Evolutionary conservation across 176 grass and related monocot species (phyloP), one percentile per base, ranked within the genome.

Genomic region (Ensete glaucum): DNA sequence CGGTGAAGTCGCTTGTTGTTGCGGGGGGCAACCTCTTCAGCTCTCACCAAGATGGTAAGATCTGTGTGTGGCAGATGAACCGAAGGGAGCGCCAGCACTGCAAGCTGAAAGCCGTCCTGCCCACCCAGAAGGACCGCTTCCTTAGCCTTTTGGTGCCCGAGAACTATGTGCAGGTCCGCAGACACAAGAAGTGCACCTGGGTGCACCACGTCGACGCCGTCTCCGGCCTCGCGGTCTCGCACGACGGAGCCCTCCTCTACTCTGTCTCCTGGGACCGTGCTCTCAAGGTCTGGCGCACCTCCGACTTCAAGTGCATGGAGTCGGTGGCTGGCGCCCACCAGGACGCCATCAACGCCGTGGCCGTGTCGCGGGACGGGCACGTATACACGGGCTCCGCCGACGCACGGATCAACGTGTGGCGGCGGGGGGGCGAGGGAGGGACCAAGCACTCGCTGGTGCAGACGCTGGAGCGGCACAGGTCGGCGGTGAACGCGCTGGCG

Each of bases 241-340:
- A 65, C 8, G 88, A 85, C 54, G 77, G 83, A 21, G 52, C 62
- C 15, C 50, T 82, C 62, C 87, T 96, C 82, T 96, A 91, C 92
- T 96, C 92, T 62, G 88, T 82, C 66, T 96, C 88, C 9, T 96
- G 92, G 92, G 92, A 96, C 85, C 79, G 83, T 27, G 86, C 76
- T 68, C 84, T 96, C 79, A 96, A 96, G 85, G 79, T 69, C 53
- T 91, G 91, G 88, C 78, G 72, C 10, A 76, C 87, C 14, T 55
- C 73, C 19, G 43, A 73, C 70, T 81, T 84, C 56, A 81, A 81
- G 69, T 96, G 91, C 81, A 56, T 73, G 51, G 83, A 88, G 58
- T 96, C 91, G 17, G 71, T 96, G 49, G 55, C 78, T 0, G 9
- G 56, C 9, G 91, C 91, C 14, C 91, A 96, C 80, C 76, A 76